Evolutionary conservation across 129 eudicot genomes (phyloP).

Genomic region (Chrysanthemum seticuspe): DNA sequence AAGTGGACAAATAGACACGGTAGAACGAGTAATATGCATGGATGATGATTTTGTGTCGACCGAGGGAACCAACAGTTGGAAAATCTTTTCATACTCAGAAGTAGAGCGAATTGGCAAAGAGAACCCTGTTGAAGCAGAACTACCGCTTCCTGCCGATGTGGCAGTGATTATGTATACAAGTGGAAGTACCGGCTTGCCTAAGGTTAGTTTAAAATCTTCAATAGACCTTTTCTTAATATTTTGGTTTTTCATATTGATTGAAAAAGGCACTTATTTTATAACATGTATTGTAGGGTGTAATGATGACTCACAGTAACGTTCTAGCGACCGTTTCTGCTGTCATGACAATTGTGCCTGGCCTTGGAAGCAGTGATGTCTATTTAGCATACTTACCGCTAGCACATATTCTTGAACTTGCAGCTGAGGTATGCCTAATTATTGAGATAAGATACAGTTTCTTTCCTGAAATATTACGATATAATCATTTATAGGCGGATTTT

Average conservation of each 20-base stretch:
- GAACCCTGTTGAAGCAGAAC: slow-evolving; percentile 70
- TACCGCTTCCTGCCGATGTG: slow-evolving; percentile 80
- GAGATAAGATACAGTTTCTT: slow-evolving; percentile 1
- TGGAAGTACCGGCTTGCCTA: slow-evolving; percentile 97
- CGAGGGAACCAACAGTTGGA: slow-evolving; percentile 59
- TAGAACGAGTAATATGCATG: slow-evolving; percentile 86
- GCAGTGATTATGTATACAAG: slow-evolving; percentile 99
- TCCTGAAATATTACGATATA: slow-evolving; percentile 2
- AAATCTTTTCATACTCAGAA: slow-evolving; percentile 58
- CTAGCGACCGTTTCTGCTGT: slow-evolving; percentile 94
- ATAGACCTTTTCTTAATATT: neutral
- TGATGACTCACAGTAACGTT: slow-evolving; percentile 94
- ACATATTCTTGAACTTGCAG: slow-evolving; percentile 95
- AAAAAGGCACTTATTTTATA: neutral
- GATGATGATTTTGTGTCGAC: slow-evolving; percentile 46
- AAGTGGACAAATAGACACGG: slow-evolving; percentile 86
- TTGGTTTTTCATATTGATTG: neutral
- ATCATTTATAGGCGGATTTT: slow-evolving; percentile 1
- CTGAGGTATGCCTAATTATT: slow-evolving; percentile 61
- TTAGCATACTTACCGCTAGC: slow-evolving; percentile 93
- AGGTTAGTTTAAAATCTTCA: slow-evolving; percentile 46
- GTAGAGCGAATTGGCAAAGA: slow-evolving; percentile 72
- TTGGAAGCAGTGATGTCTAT: slow-evolving; percentile 73
- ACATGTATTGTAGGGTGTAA: slow-evolving; percentile 69
- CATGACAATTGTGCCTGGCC: slow-evolving; percentile 88